Evolutionary conservation across 345 rosid genomes (phyloP), one percentile per base, ranked within the genome.

Genomic region (Conringia planisiliqua): DNA sequence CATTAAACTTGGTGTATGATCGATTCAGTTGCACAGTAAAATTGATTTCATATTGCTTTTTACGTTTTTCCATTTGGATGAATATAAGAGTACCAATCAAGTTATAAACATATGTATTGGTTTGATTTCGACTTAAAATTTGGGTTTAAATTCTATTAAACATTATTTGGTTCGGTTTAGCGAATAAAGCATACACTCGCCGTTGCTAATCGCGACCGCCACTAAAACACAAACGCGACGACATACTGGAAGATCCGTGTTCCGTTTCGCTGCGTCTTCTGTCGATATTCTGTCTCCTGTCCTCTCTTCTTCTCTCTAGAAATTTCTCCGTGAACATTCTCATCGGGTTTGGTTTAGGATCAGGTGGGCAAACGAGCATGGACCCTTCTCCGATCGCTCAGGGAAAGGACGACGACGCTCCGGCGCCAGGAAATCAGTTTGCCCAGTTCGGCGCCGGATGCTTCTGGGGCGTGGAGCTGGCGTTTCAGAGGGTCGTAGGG

Each of bases 401-500:
- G 60, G 87, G 87, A 12, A 82, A 88, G 1, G 99, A 95, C 65
- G 88, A 86, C 16, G 97, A 89, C 54, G 22, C 78, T 1, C 99
- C 97, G 1, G 81, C 88, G 5, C 84, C 96, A 0, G 97, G 96
- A 9, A 93, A 86, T 82, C 82, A 74, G 44, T 92, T 92, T 71
- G 85, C 86, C 6, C 97, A 95, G 70, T 89, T 95, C 66, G 99
- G 97, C 1, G 99, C 97, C 0, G 99, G 99, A 1, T 94, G 98
- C 65, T 94, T 94, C 79, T 94, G 98, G 99, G 97, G 99, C 0
- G 90, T 90, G 0, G 99, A 95, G 80, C 78, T 95, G 71, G 90
- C 86, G 47, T 86, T 86, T 74, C 99, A 95, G 89, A 90, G 97
- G 36, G 88, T 84, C 26, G 79, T 90, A 0, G 97, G 98, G 14